Evolutionary conservation across 2,329 filamentous ascomycete species (phyloP), one percentile per base, ranked within the genome.

Genomic region (Fusarium pilosicola): DNA sequence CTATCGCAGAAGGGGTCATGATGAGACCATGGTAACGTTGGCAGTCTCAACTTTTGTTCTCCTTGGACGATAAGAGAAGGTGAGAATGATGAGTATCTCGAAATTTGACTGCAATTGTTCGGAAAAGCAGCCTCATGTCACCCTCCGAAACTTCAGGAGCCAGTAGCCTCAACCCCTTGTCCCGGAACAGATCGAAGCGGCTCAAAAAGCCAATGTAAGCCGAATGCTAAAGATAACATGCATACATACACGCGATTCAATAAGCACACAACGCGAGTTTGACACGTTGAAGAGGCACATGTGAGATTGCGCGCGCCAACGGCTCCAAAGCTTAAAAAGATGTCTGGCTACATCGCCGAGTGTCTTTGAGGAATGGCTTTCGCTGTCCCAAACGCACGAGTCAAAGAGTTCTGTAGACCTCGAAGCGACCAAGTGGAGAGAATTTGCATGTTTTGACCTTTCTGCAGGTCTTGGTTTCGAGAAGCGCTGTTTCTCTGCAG

Each of bases 391-490:
- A 54, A 49, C 24, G 36, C 38, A 56, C 26, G 54, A 68, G 48
- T 51, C 26, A 56, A 36, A 49, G 24, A 49, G 46, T 52, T 46
- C 39, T 38, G 26, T 18, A 66, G 60, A 48, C 70, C 63, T 56
- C 13, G 32, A 72, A 18, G 71, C 68, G 64, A 56, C 68, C 71
- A 18, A 41, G 71, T 74, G 71, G 71, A 72, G 71, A 72, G 68
- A 34, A 44, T 44, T 42, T 51, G 44, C 15, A 48, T 58, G 49
- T 64, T 45, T 64, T 61, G 44, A 44, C 62, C 48, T 65, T 57
- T 74, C 71, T 71, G 71, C 70, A 71, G 54, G 70, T 73, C 62
- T 71, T 56, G 49, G 76, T 78, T 77, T 77, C 74, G 70, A 78
- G 76, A 78, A 60, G 76, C 76, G 75, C 75, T 58, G 61, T 59